A percentile compares a stretch with the other conserved stretches of the same genome.
Evolutionary conservation across 768 basidiomycete species (phyloP).

Genomic region (Rhodosporidiobolus sp.): DNA sequence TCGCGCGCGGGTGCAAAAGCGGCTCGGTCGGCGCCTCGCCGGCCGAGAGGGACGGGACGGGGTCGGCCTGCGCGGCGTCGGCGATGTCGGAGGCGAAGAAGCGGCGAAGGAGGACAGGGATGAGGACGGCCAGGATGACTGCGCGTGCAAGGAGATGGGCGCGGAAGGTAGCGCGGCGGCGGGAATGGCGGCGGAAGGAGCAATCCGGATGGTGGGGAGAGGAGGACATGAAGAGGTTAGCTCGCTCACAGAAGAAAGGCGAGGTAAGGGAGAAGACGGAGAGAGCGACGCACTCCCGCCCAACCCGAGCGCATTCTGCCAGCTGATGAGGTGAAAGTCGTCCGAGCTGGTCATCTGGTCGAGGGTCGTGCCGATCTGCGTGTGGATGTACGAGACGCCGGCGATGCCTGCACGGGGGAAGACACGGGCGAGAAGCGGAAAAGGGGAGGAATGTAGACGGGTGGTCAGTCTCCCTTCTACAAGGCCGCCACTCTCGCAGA

Average conservation of each 20-base stretch:
- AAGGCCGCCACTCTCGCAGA: too few species aligned
- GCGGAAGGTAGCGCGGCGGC: neutral
- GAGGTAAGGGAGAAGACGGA: neutral
- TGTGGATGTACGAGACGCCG: constrained; percentile 89
- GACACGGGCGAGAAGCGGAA: neutral
- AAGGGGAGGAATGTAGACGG: neutral
- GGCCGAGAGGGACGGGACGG: too few species aligned
- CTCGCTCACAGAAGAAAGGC: neutral
- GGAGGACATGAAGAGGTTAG: neutral
- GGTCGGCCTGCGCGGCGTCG: constrained; percentile 16
- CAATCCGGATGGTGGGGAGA: neutral
- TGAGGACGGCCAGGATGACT: constrained; percentile 36
- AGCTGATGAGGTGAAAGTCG: constrained; percentile 78
- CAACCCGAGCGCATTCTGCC: constrained; percentile 31
- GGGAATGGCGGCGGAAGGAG: neutral
- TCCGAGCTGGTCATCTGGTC: constrained; percentile 92
- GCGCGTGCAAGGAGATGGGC: neutral
- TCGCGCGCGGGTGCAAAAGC: neutral
- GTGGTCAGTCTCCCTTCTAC: too few species aligned
- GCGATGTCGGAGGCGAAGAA: constrained; percentile 26
- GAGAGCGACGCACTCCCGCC: constrained; percentile 34
- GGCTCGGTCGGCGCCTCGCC: constrained; percentile 4
- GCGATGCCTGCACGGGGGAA: constrained; percentile 55
- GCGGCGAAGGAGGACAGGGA: constrained; percentile 31
- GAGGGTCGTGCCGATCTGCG: constrained; percentile 72